Evolutionary conservation across 73 alveolate genomes (phyloP).

Genomic region (Symbiodinium pilosum): DNA sequence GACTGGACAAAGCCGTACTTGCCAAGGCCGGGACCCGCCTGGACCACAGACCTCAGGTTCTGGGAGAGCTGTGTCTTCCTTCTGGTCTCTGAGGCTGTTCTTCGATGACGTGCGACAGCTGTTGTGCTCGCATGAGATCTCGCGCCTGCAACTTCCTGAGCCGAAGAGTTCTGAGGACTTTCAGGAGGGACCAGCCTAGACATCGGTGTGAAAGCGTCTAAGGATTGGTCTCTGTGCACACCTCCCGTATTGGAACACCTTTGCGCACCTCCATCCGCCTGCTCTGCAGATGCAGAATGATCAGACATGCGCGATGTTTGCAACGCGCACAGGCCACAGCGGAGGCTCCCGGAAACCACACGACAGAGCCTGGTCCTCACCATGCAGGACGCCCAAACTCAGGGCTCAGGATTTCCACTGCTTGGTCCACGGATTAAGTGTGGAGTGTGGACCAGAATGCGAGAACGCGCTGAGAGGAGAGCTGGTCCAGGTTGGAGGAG

Average conservation of each 20-base stretch:
- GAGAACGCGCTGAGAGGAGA: background rate
- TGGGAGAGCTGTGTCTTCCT: background rate
- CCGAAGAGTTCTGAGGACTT: too few relatives aligned
- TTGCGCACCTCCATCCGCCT: constrained; percentile 30
- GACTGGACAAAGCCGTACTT: background rate
- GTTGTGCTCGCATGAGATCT: background rate
- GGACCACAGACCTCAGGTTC: constrained; percentile 6
- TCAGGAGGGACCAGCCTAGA: background rate
- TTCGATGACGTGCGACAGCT: constrained; percentile 32
- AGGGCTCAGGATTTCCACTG: too few relatives aligned
- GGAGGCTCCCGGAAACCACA: constrained; percentile 39
- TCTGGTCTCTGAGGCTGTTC: background rate
- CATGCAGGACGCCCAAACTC: constrained; percentile 28
- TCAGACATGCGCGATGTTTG: background rate
- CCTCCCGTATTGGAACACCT: constrained; percentile 68
- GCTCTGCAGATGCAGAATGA: background rate
- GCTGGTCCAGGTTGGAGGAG: constrained; percentile 53
- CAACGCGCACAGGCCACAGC: background rate
- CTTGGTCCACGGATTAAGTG: too few relatives aligned
- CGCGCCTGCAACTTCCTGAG: background rate
- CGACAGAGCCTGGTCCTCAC: constrained; percentile 57
- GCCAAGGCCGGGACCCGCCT: background rate
- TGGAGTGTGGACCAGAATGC: background rate
- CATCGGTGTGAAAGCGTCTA: background rate
- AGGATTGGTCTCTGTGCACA: constrained; percentile 58